Evolutionary conservation across 305 asterid species (phyloP).

Genomic region (Rubia peregrina): DNA sequence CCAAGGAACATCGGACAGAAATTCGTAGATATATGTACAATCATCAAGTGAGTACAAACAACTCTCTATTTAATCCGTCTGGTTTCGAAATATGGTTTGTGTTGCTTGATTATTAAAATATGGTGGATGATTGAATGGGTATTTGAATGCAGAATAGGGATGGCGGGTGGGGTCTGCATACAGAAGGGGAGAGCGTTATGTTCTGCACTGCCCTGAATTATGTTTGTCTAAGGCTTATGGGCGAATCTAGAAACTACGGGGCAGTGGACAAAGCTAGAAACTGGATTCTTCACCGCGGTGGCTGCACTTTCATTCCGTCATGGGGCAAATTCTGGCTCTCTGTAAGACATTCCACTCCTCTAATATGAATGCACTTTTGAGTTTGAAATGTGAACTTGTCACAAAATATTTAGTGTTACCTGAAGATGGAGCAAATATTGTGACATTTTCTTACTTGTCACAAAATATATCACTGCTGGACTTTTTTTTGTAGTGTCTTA

Average conservation of each 20-base stretch:
- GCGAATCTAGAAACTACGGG: slow-evolving; percentile 68
- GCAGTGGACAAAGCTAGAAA: slow-evolving; percentile 70
- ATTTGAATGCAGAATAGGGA: slow-evolving; percentile 51
- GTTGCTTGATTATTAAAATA: too few relatives aligned
- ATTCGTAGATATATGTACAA: slow-evolving; percentile 81
- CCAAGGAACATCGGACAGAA: slow-evolving; percentile 69
- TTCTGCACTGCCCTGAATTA: slow-evolving; percentile 71
- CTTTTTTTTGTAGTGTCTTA: too few relatives aligned
- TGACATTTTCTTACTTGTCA: too few relatives aligned
- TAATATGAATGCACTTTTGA: too few relatives aligned
- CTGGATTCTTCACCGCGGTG: slow-evolving; percentile 79
- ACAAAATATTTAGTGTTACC: too few relatives aligned
- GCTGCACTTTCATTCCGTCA: slow-evolving; percentile 78
- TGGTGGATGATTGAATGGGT: too few relatives aligned
- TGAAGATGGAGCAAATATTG: too few relatives aligned
- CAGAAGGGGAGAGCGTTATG: slow-evolving; percentile 87
- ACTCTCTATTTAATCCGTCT: too few relatives aligned
- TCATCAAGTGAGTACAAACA: slow-evolving; percentile 59
- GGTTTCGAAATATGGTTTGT: too few relatives aligned
- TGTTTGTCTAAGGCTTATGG: slow-evolving; percentile 79
- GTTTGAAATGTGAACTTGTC: too few relatives aligned
- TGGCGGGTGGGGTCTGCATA: slow-evolving; percentile 96
- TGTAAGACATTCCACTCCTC: slow-evolving; percentile 23
- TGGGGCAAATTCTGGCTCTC: slow-evolving; percentile 98
- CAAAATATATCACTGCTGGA: too few relatives aligned